These are phyloP conservation scores for Phylloporus arenicola DNA, from an alignment of 768 basidiomycete genomes.

Conservation along the genomic window DNA sequence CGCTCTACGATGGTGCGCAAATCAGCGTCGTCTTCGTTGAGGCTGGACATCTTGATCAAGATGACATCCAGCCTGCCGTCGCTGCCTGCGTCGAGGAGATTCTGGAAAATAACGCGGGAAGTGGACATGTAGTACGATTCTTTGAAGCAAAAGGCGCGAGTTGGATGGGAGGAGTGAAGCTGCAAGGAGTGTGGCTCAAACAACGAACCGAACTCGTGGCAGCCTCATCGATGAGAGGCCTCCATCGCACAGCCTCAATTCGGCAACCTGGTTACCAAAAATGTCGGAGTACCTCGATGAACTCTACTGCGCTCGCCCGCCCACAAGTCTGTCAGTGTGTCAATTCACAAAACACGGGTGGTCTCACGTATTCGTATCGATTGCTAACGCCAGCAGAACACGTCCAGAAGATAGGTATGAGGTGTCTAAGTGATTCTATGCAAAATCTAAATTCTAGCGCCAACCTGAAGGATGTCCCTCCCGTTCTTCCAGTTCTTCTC, in stretches of 20 bases:
- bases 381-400: not conserved
- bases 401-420: not conserved
- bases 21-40: constrained; percentile 20
- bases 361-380: not conserved
- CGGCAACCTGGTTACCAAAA: not conserved
- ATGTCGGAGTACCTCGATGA: not conserved
- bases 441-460: not conserved
- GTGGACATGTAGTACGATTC: constrained; percentile 6
- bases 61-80: constrained; percentile 18
- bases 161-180: not conserved
- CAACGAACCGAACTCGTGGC: not conserved
- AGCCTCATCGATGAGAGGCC: not conserved
- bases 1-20: constrained; percentile 23
- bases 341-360: not conserved
- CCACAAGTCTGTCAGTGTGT: not conserved
- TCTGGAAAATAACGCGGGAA: constrained; percentile 23
- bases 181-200: constrained; percentile 5
- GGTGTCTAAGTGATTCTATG: not conserved
- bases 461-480: constrained; percentile 3
- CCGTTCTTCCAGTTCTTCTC: constrained; percentile 14
- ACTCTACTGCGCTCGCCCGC: too few relatives aligned
- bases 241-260: not conserved
- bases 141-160: constrained; percentile 4
- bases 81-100: constrained; percentile 22
- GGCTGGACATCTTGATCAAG: constrained; percentile 13